Conservation (phyloP, 768 basidiomycete species). For the Hortiboletus campestris region DNA sequence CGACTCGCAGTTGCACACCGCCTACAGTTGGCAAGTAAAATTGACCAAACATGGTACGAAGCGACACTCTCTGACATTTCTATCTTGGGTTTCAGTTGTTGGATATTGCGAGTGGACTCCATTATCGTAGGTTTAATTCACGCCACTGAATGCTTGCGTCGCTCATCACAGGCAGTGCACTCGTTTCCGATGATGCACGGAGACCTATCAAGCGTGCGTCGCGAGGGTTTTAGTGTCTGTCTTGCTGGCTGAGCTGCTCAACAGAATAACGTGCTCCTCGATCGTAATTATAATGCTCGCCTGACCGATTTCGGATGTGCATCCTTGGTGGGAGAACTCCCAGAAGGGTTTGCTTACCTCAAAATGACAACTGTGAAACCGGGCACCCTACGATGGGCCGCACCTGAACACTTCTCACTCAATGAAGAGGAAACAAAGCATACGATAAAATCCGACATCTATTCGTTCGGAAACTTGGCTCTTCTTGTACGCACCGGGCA, state of each 20-base stretch:
- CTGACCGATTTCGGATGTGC: constrained; percentile 11
- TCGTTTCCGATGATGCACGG: constrained; percentile 11
- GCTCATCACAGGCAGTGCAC: neutral
- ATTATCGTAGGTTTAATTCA: neutral
- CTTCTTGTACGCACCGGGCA: neutral
- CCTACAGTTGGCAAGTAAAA: constrained; percentile 5
- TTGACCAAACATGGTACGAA: no score
- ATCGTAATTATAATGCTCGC: constrained; percentile 5
- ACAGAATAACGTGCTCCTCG: constrained; percentile 13
- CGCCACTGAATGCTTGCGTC: neutral
- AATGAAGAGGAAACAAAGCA: neutral
- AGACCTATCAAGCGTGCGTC: constrained; percentile 4
- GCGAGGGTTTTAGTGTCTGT: neutral
- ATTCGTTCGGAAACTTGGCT: constrained; percentile 9
- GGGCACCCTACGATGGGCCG: constrained; percentile 9
- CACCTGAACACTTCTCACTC: constrained; percentile 6
- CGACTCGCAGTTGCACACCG: neutral
- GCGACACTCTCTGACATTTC: neutral
- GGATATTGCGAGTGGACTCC: constrained; percentile 8
- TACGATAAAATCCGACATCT: constrained; percentile 6
- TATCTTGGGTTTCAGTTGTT: neutral
- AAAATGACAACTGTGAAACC: neutral
- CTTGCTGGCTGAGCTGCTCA: neutral
- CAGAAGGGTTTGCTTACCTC: neutral
- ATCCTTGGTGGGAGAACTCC: constrained; percentile 5